Evolutionary conservation across 208 protist genomes (phyloP).

Genomic region (Acanthamoeba triangularis): DNA sequence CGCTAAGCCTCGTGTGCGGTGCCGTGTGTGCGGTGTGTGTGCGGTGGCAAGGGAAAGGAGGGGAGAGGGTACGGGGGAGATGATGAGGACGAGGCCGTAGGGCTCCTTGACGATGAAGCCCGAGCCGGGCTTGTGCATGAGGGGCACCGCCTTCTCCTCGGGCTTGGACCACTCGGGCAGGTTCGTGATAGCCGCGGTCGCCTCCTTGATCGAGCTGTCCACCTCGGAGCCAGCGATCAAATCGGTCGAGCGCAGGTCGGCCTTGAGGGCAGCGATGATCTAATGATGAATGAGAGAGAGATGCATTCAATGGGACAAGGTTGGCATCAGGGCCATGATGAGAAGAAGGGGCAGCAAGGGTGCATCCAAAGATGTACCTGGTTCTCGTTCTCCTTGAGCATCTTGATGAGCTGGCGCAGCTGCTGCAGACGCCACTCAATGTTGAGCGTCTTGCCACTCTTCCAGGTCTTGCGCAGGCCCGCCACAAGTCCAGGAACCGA

Average conservation of each 20-base stretch:
- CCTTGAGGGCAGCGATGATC: constrained; percentile 82
- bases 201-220: constrained; percentile 80
- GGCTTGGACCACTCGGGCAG: constrained; percentile 86
- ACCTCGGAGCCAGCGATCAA: constrained; percentile 78
- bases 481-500: background rate
- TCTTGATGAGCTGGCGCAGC: constrained; percentile 83
- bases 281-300: background rate
- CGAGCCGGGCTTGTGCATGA: constrained; percentile 81
- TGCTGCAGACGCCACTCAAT: constrained; percentile 80
- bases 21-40: background rate
- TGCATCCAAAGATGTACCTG: constrained; percentile 71
- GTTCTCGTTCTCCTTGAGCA: constrained; percentile 90
- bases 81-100: constrained; percentile 94
- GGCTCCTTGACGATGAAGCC: constrained; percentile 90
- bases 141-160: constrained; percentile 72
- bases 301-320: background rate
- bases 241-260: constrained; percentile 85
- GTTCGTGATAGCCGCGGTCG: constrained; percentile 63
- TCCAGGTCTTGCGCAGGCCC: background rate
- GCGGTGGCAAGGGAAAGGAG: background rate
- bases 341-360: background rate
- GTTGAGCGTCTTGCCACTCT: constrained; percentile 50
- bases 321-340: background rate
- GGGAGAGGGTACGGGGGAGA: constrained; percentile 88
- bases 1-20: constrained; percentile 74